A percentile compares a stretch with the other conserved stretches of the same genome.
phyloP scores from a whole-genome alignment of 2,329 filamentous ascomycete genomes.

The Didymella pomorum region DNA sequence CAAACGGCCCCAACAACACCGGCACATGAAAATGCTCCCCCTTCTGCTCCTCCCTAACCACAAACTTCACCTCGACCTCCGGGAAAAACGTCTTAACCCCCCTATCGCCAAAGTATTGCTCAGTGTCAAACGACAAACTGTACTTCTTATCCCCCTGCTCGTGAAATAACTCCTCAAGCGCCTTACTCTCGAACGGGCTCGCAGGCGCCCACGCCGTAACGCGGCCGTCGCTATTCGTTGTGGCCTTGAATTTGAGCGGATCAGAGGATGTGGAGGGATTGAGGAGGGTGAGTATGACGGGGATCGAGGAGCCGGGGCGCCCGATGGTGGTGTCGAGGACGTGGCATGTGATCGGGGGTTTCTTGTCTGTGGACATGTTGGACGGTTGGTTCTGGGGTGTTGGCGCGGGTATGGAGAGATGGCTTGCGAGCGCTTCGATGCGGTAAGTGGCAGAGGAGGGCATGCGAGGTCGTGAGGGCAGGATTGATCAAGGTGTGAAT shows the following conservation, averaged over 20 bases:
- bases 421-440: constrained; percentile 26
- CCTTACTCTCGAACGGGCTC: constrained; percentile 53
- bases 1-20: constrained; percentile 77
- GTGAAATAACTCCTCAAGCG: constrained; percentile 48
- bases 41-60: constrained; percentile 55
- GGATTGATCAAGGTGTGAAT: too few relatives aligned
- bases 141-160: constrained; percentile 62
- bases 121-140: constrained; percentile 77
- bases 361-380: constrained; percentile 33
- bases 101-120: constrained; percentile 70
- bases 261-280: constrained; percentile 50
- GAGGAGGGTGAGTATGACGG: constrained; percentile 68
- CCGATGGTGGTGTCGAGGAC: constrained; percentile 83
- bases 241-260: constrained; percentile 67
- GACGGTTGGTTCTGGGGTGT: constrained; percentile 11
- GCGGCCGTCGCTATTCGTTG: constrained; percentile 79
- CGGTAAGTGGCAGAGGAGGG: constrained; percentile 28
- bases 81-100: constrained; percentile 64
- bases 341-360: constrained; percentile 79
- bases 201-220: constrained; percentile 72
- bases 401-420: constrained; percentile 21
- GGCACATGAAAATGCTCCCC: constrained; percentile 81
- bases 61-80: constrained; percentile 64
- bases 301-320: constrained; percentile 70
- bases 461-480: constrained; percentile 20